phyloP scores from a whole-genome alignment of 2,329 filamentous ascomycete genomes.

The Paecilomyces sp. region DNA sequence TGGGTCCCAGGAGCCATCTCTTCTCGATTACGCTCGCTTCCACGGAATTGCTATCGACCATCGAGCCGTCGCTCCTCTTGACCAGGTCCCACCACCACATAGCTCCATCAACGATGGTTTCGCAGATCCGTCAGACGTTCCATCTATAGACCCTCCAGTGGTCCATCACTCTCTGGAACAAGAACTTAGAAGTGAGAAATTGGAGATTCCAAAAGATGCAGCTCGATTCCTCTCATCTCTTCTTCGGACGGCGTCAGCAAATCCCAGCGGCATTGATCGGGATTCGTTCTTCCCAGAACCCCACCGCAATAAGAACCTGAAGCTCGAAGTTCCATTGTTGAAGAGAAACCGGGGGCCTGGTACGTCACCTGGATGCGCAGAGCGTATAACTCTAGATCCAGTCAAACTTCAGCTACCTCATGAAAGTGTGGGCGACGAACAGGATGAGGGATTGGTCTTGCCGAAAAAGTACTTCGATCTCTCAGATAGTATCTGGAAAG shows the following conservation, averaged over 20 bases:
- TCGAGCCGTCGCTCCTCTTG: conserved; percentile 18
- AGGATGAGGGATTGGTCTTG: conserved; percentile 39
- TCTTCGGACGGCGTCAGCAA: conserved; percentile 9
- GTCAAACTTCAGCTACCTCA: conserved; percentile 23
- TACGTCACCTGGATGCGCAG: conserved; percentile 29
- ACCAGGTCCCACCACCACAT: conserved; percentile 7
- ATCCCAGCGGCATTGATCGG: conserved; percentile 10
- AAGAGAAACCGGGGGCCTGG: conserved; percentile 40
- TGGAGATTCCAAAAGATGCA: conserved; percentile 23
- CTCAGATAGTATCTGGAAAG: conserved; percentile 12
- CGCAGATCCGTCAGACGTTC: conserved; percentile 15
- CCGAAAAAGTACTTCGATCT: conserved; percentile 25
- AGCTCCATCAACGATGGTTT: conserved; percentile 8
- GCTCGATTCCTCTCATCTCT: conserved; percentile 24
- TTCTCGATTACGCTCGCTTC: conserved; percentile 43
- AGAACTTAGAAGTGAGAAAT: conserved; percentile 20
- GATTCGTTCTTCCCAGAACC: conserved; percentile 13
- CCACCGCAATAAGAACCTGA: conserved; percentile 22
- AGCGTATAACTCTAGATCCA: conserved; percentile 15
- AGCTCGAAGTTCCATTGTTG: conserved; percentile 42
- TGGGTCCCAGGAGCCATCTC: conserved; percentile 23
- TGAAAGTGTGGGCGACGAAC: conserved; percentile 29
- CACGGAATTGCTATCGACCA: conserved; percentile 36
- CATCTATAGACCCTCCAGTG: conserved; percentile 8
- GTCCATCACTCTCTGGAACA: conserved; percentile 7